Conservation (phyloP, 148 eudicot species). For the Polygonum maritimum region DNA sequence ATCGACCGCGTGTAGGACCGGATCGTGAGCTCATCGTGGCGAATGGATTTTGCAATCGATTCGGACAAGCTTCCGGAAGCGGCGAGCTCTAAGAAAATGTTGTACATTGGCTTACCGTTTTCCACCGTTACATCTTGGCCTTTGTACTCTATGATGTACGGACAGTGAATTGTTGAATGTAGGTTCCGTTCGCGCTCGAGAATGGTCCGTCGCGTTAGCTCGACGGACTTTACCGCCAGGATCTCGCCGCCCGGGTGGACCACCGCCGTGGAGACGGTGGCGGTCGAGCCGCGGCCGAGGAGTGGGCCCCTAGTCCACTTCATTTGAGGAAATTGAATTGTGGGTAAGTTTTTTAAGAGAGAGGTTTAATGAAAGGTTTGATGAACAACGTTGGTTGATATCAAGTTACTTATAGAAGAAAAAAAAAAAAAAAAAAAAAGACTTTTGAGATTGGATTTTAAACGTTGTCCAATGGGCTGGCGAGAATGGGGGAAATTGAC, state of each 20-base stretch:
- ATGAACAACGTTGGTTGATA: background rate
- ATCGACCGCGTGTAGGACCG: constrained; percentile 7
- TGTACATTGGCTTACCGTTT: constrained; percentile 15
- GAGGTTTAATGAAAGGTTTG: background rate
- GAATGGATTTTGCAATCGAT: background rate
- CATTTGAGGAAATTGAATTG: constrained; percentile 3
- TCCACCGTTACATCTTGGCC: constrained; percentile 22
- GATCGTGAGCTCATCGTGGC: background rate
- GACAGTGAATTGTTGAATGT: constrained; percentile 18
- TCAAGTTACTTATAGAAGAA: background rate
- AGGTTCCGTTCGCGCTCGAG: constrained; percentile 19
- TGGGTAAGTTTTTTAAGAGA: background rate
- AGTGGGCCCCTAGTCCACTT: constrained; percentile 34
- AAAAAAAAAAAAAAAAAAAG: background rate
- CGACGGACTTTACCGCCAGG: constrained; percentile 42
- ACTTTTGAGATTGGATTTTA: background rate
- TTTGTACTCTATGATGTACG: constrained; percentile 23
- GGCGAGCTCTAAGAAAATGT: constrained; percentile 27
- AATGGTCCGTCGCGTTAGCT: constrained; percentile 5
- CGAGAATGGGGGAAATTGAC: background rate
- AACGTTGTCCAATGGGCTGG: background rate
- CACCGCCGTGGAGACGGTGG: constrained; percentile 37
- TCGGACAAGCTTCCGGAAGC: constrained; percentile 17
- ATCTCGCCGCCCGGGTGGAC: constrained; percentile 21
- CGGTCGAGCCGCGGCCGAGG: constrained; percentile 49